These are phyloP conservation scores for Trichoderma virens DNA, from an alignment of 495 filamentous ascomycete genomes.

Conservation along the genomic window DNA sequence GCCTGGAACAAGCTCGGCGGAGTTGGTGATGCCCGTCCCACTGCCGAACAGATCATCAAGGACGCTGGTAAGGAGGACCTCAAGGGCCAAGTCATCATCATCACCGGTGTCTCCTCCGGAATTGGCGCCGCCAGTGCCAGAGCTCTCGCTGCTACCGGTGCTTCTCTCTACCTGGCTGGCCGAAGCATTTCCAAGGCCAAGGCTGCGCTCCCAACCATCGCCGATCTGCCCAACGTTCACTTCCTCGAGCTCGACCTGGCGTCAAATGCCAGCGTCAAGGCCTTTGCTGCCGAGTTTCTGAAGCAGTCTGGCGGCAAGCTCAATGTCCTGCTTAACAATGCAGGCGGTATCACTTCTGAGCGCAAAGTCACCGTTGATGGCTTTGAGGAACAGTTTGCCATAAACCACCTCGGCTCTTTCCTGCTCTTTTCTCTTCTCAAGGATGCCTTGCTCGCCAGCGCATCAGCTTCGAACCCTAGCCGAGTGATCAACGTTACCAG, in stretches of 20 bases:
- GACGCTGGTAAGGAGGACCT: constrained; percentile 35
- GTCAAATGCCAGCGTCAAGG: constrained; percentile 34
- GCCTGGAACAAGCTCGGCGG: constrained; percentile 20
- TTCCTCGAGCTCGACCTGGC: constrained; percentile 34
- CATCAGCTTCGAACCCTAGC: constrained; percentile 31
- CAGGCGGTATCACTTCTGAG: constrained; percentile 24
- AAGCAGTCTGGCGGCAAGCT: constrained; percentile 22
- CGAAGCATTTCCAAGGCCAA: constrained; percentile 29
- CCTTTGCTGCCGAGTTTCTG: constrained; percentile 30
- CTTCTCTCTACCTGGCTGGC: constrained; percentile 36
- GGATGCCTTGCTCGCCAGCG: constrained; percentile 26
- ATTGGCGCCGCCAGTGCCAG: constrained; percentile 44
- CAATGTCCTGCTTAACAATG: constrained; percentile 23
- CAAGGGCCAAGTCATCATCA: constrained; percentile 39
- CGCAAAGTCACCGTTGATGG: constrained; percentile 27
- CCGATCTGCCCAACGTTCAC: constrained; percentile 24
- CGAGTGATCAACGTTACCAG: constrained; percentile 37
- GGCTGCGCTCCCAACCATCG: constrained; percentile 25
- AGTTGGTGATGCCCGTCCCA: constrained; percentile 41
- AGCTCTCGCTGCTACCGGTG: constrained; percentile 38
- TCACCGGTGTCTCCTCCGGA: constrained; percentile 45
- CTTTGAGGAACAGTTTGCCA: constrained; percentile 39
- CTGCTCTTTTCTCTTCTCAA: constrained; percentile 41
- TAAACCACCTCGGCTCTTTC: constrained; percentile 42
- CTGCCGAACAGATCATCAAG: constrained; percentile 35